Evolutionary conservation across 371 early-diverging fungal genomes (phyloP).

Genomic region (Rhizopus arrhizus): DNA sequence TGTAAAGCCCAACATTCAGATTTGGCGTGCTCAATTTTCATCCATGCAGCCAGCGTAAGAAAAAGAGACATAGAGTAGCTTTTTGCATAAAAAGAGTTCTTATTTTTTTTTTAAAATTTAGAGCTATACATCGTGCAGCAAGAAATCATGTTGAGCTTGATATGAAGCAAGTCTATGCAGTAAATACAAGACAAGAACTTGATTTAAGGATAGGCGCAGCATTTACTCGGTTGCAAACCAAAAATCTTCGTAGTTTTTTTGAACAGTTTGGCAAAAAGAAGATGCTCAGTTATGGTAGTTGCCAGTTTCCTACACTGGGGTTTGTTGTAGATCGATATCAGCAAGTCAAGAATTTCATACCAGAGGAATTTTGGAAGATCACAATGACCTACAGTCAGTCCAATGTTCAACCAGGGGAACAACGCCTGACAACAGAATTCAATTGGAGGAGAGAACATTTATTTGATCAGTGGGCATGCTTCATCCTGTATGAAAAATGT

Average conservation of each 20-base stretch:
- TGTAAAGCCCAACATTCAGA: conserved; percentile 65
- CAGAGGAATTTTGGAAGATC: conserved; percentile 94
- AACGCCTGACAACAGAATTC: conserved; percentile 59
- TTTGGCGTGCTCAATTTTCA: conserved; percentile 83
- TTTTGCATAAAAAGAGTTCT: background rate
- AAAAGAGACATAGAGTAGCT: background rate
- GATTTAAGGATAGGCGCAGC: conserved; percentile 97
- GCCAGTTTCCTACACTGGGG: conserved; percentile 99
- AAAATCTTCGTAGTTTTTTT: conserved; percentile 54
- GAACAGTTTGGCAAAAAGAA: conserved; percentile 49
- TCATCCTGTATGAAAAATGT: conserved; percentile 78
- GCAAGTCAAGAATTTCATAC: conserved; percentile 79
- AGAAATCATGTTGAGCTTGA: conserved; percentile 73
- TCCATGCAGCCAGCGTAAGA: conserved; percentile 69
- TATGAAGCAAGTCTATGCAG: conserved; percentile 82
- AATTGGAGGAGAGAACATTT: conserved; percentile 75
- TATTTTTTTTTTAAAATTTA: conserved; percentile 21
- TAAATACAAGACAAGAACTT: conserved; percentile 90
- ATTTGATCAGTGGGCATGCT: conserved; percentile 76
- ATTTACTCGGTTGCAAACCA: conserved; percentile 95
- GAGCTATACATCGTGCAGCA: conserved; percentile 86
- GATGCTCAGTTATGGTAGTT: conserved; percentile 95
- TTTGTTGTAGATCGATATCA: conserved; percentile 96
- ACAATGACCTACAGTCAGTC: conserved; percentile 56
- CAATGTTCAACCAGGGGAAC: conserved; percentile 16